Conservation (phyloP, 73 alveolate genomes). For the Urostyla sp. region DNA sequence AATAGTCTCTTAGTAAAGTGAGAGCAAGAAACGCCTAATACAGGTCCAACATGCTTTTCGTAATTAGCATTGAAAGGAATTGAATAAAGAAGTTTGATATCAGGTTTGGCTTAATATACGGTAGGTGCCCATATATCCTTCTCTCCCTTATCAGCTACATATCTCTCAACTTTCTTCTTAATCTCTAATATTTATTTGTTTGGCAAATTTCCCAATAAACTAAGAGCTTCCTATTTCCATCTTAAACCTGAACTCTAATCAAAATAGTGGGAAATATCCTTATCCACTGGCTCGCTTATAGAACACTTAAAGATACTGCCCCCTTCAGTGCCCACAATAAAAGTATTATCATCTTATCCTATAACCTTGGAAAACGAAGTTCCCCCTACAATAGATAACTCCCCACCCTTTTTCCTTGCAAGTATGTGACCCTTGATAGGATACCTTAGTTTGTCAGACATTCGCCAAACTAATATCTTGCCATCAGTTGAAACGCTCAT, state of each 20-base stretch:
- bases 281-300: constrained; percentile 36
- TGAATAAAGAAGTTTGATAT: constrained; percentile 66
- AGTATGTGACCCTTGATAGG: constrained; percentile 80
- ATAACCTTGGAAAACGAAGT: constrained; percentile 60
- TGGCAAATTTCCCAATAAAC: constrained; percentile 66
- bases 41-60: constrained; percentile 84
- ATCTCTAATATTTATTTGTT: constrained; percentile 71
- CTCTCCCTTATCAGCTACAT: constrained; percentile 76
- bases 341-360: constrained; percentile 68
- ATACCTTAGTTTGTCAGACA: constrained; percentile 47
- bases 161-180: constrained; percentile 75
- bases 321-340: constrained; percentile 85
- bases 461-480: constrained; percentile 77
- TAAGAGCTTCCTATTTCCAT: constrained; percentile 75
- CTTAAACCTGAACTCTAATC: constrained; percentile 46
- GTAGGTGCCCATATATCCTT: constrained; percentile 71
- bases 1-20: constrained; percentile 72
- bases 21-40: constrained; percentile 60
- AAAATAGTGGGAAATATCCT: constrained; percentile 52
- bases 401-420: constrained; percentile 73
- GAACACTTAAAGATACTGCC: constrained; percentile 76
- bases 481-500: constrained; percentile 79
- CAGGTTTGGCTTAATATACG: constrained; percentile 79
- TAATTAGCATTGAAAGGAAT: constrained; percentile 76
- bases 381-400: constrained; percentile 80